Evolutionary conservation across 2,329 filamentous ascomycete species (phyloP), one percentile per base, ranked within the genome.

Genomic region (Aspergillus intermedius): DNA sequence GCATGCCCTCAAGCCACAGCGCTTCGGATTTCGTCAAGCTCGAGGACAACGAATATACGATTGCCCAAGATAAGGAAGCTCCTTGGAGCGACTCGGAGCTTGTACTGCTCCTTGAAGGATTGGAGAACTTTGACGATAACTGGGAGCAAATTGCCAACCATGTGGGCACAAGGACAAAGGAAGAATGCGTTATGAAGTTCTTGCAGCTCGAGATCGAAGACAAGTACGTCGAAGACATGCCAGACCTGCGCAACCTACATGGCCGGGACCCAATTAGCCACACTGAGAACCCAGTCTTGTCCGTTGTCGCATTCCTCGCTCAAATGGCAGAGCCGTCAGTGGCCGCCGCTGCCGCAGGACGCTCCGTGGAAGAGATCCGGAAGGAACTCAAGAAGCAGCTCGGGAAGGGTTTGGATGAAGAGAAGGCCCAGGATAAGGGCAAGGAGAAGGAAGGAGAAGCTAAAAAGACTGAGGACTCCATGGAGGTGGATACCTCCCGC

Each of bases 111-210:
- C 79, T 98, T 5, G 93, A 98, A 68, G 94, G 83, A 7, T 76
- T 98, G 44, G 93, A 98, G 71, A 81, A 86, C 59, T 95, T 91
- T 60, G 91, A 97, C 56, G 91, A 97, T 52, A 89, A 97, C 70
- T 98, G 93, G 93, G 86, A 87, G 49, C 83, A 88, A 60, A 91
- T 98, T 56, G 85, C 94, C 1, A 89, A 91, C 54, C 88, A 96
- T 62, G 93, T 98, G 40, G 87, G 87, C 44, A 94, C 89, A 2
- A 84, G 91, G 51, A 95, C 90, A 1, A 81, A 89, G 46, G 94
- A 98, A 68, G 91, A 98, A 72, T 98, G 93, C 67, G 91, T 97
- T 13, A 79, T 97, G 60, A 93, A 96, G 66, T 98, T 98, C 74
- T 71, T 98, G 55, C 90, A 96, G 64, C 77, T 98, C 32, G 91